A percentile compares a stretch with the other conserved stretches of the same genome.
Conservation (phyloP, 2,329 filamentous ascomycete genomes). For the Hawksworthiomyces lignivorus region DNA sequence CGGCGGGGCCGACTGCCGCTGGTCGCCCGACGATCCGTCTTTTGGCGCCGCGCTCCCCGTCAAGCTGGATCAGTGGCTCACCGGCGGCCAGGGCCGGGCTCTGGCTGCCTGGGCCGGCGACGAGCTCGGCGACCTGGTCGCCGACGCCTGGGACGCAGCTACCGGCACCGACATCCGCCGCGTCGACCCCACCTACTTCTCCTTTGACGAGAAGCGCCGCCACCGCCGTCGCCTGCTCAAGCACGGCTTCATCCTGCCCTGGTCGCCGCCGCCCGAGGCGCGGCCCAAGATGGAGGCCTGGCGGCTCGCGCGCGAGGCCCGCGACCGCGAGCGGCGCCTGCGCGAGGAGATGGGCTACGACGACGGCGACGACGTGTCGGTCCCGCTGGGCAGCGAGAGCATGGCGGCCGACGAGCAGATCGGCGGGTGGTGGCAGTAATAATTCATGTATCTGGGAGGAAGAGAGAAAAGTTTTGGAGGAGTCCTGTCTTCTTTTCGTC, state of each 20-base stretch:
- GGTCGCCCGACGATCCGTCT: constrained; percentile 50
- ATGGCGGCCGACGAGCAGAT: constrained; percentile 19
- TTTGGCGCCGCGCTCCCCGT: constrained; percentile 54
- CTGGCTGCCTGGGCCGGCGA: constrained; percentile 30
- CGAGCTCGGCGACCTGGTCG: constrained; percentile 37
- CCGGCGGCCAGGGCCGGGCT: constrained; percentile 41
- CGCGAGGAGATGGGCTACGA: constrained; percentile 33
- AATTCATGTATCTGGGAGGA: too few relatives aligned
- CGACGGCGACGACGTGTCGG: constrained; percentile 7
- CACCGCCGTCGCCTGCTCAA: constrained; percentile 44
- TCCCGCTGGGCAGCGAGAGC: constrained; percentile 25
- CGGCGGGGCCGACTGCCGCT: constrained; percentile 39
- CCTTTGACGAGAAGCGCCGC: constrained; percentile 38
- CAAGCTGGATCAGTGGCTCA: constrained; percentile 55
- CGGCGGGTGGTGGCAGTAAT: constrained; percentile 3
- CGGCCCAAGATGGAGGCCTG: constrained; percentile 37
- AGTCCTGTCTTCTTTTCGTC: too few relatives aligned
- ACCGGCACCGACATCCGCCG: constrained; percentile 37
- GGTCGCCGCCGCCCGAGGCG: constrained; percentile 32
- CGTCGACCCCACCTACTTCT: constrained; percentile 35
- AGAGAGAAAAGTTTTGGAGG: not conserved
- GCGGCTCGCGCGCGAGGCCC: constrained; percentile 32
- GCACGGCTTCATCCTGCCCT: constrained; percentile 33
- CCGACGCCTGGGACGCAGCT: constrained; percentile 39
- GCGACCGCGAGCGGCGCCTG: constrained; percentile 31